Evolutionary conservation across 257 asterid species (phyloP).

Genomic region (Ajuga chamaepitys): DNA sequence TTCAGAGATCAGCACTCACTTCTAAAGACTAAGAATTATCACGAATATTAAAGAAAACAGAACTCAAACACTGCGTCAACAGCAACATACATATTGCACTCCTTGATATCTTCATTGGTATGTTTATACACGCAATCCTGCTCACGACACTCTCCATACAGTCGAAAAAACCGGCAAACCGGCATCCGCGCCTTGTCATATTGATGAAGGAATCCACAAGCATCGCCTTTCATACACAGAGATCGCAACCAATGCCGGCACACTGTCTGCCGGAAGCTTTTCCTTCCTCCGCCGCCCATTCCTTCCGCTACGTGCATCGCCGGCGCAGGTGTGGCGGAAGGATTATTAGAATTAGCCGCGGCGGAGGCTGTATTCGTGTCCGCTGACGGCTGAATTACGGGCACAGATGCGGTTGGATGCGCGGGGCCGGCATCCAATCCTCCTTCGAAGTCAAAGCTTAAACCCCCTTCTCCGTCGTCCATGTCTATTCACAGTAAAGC

Average conservation of each 20-base stretch:
- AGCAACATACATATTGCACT: conserved; percentile 72
- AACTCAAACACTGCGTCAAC: background rate
- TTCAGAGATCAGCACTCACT: background rate
- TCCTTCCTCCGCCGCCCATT: conserved; percentile 34
- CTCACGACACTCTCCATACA: conserved; percentile 86
- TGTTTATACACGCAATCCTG: conserved; percentile 95
- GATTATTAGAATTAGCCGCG: conserved; percentile 19
- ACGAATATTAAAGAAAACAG: background rate
- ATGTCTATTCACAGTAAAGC: conserved; percentile 18
- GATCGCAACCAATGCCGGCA: conserved; percentile 91
- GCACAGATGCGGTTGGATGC: conserved; percentile 79
- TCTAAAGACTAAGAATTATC: background rate
- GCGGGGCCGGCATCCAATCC: conserved; percentile 66
- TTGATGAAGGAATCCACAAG: conserved; percentile 90
- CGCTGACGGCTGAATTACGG: conserved; percentile 42
- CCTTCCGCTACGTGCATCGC: conserved; percentile 31
- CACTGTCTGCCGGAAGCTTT: conserved; percentile 87
- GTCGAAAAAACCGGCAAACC: conserved; percentile 72
- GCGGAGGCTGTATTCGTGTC: conserved; percentile 28
- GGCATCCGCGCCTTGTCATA: conserved; percentile 90
- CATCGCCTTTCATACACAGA: conserved; percentile 86
- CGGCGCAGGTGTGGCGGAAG: conserved; percentile 21
- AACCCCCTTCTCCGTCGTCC: conserved; percentile 94
- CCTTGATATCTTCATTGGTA: conserved; percentile 90
- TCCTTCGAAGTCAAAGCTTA: conserved; percentile 91